Evolutionary conservation across 164 flowering plant genomes (phyloP), one percentile per base, ranked within the genome.

Genomic region (Vitis rotundifolia): DNA sequence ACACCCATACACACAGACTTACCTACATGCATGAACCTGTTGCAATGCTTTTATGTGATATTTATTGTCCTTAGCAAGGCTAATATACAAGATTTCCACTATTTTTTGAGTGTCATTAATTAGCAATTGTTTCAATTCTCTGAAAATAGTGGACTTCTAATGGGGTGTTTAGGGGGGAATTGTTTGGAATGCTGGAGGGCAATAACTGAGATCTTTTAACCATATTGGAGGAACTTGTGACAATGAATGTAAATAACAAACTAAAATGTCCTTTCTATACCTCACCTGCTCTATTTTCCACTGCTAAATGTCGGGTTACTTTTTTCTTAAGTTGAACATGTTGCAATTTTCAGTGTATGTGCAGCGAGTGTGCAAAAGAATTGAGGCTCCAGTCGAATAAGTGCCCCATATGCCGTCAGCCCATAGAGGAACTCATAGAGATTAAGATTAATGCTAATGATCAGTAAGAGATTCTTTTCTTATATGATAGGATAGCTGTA

Each of bases 351-450:
- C 97, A 91, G 97, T 91, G 97, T 71, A 73, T 91, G 88, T 89
- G 94, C 85, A 82, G 90, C 44, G 90, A 87, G 51, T 91, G 94
- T 83, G 97, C 97, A 56, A 88, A 90, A 76, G 83, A 67, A 65
- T 77, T 89, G 84, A 82, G 86, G 82, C 76, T 82, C 76, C 93
- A 87, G 61, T 81, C 93, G 15, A 89, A 88, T 65, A 90, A 83
- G 61, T 91, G 97, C 72, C 97, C 97, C 11, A 91, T 91, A 61
- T 91, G 97, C 76, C 91, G 94, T 53, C 94, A 89, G 68, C 88
- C 93, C 49, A 88, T 91, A 64, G 85, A 84, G 67, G 83, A 87
- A 78, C 91, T 91, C 48, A 69, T 89, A 26, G 92, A 86, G 88
- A 91, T 91, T 81, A 89, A 86, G 73, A 79, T 87, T 59, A 81